Evolutionary conservation across 352 stramenopile genomes (phyloP).

Genomic region (Pseudoperonospora humuli): DNA sequence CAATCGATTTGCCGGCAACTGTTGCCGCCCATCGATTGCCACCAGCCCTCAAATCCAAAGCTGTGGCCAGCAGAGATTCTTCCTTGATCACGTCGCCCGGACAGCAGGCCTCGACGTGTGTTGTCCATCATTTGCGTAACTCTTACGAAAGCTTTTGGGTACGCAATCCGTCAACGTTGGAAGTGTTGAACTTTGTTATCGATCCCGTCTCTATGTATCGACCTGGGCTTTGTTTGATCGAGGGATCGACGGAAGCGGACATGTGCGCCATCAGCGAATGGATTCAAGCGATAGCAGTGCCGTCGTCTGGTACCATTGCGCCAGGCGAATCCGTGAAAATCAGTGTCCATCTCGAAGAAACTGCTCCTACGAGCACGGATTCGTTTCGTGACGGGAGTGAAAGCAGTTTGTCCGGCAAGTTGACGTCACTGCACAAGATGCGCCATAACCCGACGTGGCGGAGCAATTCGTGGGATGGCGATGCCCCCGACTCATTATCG

Average conservation of each 20-base stretch:
- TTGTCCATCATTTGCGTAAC: conserved; percentile 61
- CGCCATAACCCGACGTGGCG: conserved; percentile 72
- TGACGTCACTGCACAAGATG: conserved; percentile 58
- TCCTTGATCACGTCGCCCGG: conserved; percentile 18
- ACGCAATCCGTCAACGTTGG: conserved; percentile 56
- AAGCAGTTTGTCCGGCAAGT: conserved; percentile 23
- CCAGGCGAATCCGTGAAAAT: conserved; percentile 75
- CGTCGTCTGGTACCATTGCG: conserved; percentile 60
- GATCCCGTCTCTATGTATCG: conserved; percentile 58
- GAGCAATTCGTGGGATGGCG: conserved; percentile 77
- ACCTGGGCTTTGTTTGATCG: conserved; percentile 54
- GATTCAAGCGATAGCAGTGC: conserved; percentile 63
- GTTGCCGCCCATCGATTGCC: conserved; percentile 41
- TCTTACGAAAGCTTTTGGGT: conserved; percentile 74
- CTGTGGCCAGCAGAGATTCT: conserved; percentile 26
- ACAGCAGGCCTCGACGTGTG: conserved; percentile 16
- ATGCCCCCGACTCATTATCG: conserved; percentile 30
- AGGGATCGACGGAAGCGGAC: conserved; percentile 40
- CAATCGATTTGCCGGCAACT: conserved; percentile 46
- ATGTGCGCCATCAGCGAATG: conserved; percentile 75
- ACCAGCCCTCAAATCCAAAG: conserved; percentile 35
- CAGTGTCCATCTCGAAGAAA: conserved; percentile 71
- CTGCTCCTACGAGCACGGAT: conserved; percentile 12
- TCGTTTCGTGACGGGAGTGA: conserved; percentile 26
- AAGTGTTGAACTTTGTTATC: conserved; percentile 71